phyloP scores from a whole-genome alignment of 2,329 filamentous ascomycete species.

The Monilinia polystroma region DNA sequence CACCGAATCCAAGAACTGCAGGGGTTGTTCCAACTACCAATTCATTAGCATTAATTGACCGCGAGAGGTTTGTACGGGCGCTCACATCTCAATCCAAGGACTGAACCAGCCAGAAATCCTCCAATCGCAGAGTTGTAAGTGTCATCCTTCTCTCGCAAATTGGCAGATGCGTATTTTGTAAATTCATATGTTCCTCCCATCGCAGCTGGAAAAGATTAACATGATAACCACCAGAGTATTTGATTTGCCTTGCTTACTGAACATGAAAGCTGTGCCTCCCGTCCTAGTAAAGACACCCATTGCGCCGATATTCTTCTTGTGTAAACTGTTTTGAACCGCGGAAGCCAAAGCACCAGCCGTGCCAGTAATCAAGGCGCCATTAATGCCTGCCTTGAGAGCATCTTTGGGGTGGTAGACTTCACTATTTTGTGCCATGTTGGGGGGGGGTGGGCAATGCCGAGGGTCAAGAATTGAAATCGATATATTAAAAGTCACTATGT shows the following conservation, averaged over 20 bases:
- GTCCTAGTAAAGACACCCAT: conserved; percentile 78
- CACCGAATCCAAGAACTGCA: conserved; percentile 63
- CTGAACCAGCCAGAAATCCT: conserved; percentile 62
- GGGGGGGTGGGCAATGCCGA: neutral
- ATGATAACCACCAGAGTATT: neutral
- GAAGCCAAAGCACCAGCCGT: conserved; percentile 69
- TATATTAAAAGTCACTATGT: conserved; percentile 16
- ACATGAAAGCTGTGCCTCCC: conserved; percentile 69
- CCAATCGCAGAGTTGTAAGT: conserved; percentile 62
- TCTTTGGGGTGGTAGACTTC: conserved; percentile 69
- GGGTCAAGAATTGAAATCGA: neutral
- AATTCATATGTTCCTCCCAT: conserved; percentile 70
- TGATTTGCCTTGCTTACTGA: conserved; percentile 48
- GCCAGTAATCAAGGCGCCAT: conserved; percentile 64
- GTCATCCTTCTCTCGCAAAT: conserved; percentile 68
- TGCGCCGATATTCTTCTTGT: conserved; percentile 76
- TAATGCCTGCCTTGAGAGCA: conserved; percentile 66
- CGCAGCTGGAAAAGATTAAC: conserved; percentile 50
- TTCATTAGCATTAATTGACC: conserved; percentile 16
- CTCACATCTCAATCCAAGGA: conserved; percentile 62
- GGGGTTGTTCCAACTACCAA: conserved; percentile 58
- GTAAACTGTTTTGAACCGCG: conserved; percentile 82
- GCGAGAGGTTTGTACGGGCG: neutral
- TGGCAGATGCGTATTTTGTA: conserved; percentile 62
- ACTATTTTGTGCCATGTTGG: conserved; percentile 52